Evolutionary conservation across 1,284 basidiomycete genomes (phyloP), one percentile per base, ranked within the genome.

Genomic region (Cutaneotrichosporon mucoides): DNA sequence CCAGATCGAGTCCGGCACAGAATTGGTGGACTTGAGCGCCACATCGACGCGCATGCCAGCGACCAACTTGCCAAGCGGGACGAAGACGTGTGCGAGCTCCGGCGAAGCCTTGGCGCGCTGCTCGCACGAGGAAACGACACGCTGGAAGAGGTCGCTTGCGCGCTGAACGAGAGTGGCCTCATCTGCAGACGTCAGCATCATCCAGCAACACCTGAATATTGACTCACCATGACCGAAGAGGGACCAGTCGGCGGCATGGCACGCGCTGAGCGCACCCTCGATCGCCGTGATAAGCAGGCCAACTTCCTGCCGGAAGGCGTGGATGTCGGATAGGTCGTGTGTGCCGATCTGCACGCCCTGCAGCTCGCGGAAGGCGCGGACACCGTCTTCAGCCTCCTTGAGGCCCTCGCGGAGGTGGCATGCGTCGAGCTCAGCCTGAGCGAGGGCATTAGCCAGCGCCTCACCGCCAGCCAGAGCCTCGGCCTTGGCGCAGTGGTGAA

Each of bases 11-110:
- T 59, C 56, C 2, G 57, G 45, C 1, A 66, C 53, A 37, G 36
- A 37, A 33, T 58, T 35, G 16, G 50, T 46, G 10, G 57, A 12
- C 8, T 42, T 53, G 33, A 58, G 45, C 2, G 38, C 12, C 11
- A 51, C 55, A 42, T 50, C 49, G 16, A 62, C n/a, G 9, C 33
- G 11, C 51, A 66, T 60, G 9, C 57, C 2, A 5, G 16, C 61
- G 5, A 86, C 74, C 83, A 86, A 85, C 13, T 76, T 64, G 16
- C 75, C 63, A n/a, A 84, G 70, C 0, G 85, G 82, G 1, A 63
- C 51, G 53, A 85, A 77, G 54, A 87, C 80, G 62, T 84, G 79
- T 11, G 70, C 67, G 9, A 85, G 67, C 16, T 78, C 76, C n/a
- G 81, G 79, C 8, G 82, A 56, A 1, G 53, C 57, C 13, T 48